Evolutionary conservation across 2,329 filamentous ascomycete genomes (phyloP).

Genomic region (Fusarium nanum): DNA sequence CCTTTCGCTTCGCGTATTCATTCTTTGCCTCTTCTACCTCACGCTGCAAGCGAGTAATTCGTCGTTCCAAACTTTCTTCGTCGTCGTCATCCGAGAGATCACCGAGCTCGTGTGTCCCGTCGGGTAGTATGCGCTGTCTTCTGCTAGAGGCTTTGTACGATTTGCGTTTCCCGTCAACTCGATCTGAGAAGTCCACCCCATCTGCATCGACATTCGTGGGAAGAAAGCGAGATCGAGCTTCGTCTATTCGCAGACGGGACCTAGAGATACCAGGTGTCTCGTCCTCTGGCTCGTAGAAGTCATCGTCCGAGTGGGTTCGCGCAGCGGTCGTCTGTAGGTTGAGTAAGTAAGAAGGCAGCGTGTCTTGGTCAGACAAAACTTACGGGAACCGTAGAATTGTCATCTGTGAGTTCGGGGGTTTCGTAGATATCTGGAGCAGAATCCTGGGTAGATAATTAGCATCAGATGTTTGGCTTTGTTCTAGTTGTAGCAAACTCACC

Average conservation of each 20-base stretch:
- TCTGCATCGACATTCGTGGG: slow-evolving; percentile 80
- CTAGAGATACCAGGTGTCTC: slow-evolving; percentile 77
- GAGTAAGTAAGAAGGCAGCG: slow-evolving; percentile 39
- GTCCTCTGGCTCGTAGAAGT: slow-evolving; percentile 71
- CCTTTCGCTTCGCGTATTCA: slow-evolving; percentile 67
- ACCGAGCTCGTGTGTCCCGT: slow-evolving; percentile 74
- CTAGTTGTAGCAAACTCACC: slow-evolving; percentile 58
- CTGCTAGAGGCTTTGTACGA: slow-evolving; percentile 83
- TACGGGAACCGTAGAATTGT: slow-evolving; percentile 86
- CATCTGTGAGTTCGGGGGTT: slow-evolving; percentile 91
- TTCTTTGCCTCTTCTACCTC: slow-evolving; percentile 82
- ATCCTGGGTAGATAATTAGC: slow-evolving; percentile 67
- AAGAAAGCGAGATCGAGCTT: slow-evolving; percentile 84
- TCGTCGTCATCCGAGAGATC: slow-evolving; percentile 80
- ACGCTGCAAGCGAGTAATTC: slow-evolving; percentile 82
- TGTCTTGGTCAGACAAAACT: slow-evolving; percentile 45
- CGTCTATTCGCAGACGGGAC: slow-evolving; percentile 78
- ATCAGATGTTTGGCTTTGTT: slow-evolving; percentile 6
- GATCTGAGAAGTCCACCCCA: slow-evolving; percentile 89
- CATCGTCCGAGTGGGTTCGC: slow-evolving; percentile 70
- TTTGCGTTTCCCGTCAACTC: slow-evolving; percentile 83
- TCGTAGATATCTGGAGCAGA: slow-evolving; percentile 96
- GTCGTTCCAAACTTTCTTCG: slow-evolving; percentile 80
- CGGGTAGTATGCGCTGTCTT: slow-evolving; percentile 70
- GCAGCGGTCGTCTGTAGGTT: slow-evolving; percentile 63